Evolutionary conservation across 2,329 filamentous ascomycete species (phyloP), one percentile per base, ranked within the genome.

Genomic region (Mycosphaerelloides madeirae): DNA sequence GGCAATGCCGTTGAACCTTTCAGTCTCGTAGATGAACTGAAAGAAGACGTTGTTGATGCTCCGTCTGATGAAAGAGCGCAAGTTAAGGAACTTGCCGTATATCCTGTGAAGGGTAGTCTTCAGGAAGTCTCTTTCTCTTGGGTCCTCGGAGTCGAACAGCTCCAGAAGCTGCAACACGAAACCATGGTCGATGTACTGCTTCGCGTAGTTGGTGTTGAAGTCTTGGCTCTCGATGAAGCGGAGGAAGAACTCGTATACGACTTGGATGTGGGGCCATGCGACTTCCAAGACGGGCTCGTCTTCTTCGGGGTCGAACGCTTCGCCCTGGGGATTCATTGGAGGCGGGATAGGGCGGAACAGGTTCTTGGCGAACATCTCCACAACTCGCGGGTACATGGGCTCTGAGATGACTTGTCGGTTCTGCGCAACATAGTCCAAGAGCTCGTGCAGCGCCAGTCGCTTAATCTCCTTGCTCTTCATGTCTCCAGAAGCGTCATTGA

Each of bases 401-500:
- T 98, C 93, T 2, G 90, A 96, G 61, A 98, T 98, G 64, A 98
- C 93, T 62, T 95, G 91, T 58, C 93, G 81, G 67, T 98, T 98
- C 70, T 97, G 97, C 60, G 93, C 91, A 46, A 98, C 93, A 65
- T 98, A 98, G 68, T 98, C 93, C 53, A 98, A 79, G 50, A 98
- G 76, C 67, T 98, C 93, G 65, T 98, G 93, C 34, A 98, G 77
- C 32, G 93, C 93, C 56, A 98, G 74, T 62, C 93, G 81, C 76
- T 98, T 98, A 77, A 98, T 97, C 71, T 98, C 93, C 74, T 98
- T 98, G 37, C 91, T 95, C 69, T 98, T 98, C 90, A 98, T 97
- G 65, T 98, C 93, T 56, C 85, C 90, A 55, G 87, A 95, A 38
- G 91, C 88, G 68, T 98, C 93, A 66, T 97, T 98, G 73, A 98